Evolutionary conservation across 768 basidiomycete species (phyloP).

Genomic region (Xerocomellus intermedius): DNA sequence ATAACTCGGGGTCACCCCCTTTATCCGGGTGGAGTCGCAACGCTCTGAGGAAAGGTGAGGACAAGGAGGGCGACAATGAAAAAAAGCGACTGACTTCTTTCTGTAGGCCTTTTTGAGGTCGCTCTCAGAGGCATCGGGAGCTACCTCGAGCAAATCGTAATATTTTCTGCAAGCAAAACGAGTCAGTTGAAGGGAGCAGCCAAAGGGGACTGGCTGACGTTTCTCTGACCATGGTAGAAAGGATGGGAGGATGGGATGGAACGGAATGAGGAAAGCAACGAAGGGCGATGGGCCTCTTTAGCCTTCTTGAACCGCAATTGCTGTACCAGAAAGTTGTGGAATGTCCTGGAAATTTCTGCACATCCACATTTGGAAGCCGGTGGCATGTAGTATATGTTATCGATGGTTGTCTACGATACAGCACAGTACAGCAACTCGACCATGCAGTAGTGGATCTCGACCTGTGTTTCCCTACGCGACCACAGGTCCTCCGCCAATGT

Average conservation of each 20-base stretch:
- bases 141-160: slow-evolving; percentile 89
- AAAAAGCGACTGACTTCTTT: slow-evolving; percentile 61
- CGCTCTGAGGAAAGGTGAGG: slow-evolving; percentile 49
- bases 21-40: slow-evolving; percentile 88
- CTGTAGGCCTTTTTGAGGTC: slow-evolving; percentile 96
- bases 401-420: neutral
- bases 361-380: slow-evolving; percentile 21
- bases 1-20: slow-evolving; percentile 93
- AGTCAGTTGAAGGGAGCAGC: neutral
- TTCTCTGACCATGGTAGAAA: slow-evolving; percentile 62
- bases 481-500: slow-evolving; percentile 47
- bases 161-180: slow-evolving; percentile 58
- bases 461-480: neutral
- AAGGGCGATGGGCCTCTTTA: slow-evolving; percentile 21
- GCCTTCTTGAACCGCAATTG: slow-evolving; percentile 27
- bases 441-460: neutral
- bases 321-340: slow-evolving; percentile 37
- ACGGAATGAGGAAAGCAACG: slow-evolving; percentile 14
- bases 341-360: slow-evolving; percentile 31
- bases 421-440: neutral
- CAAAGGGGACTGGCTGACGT: slow-evolving; percentile 37
- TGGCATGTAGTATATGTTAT: neutral
- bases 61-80: neutral
- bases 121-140: slow-evolving; percentile 71
- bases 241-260: slow-evolving; percentile 6